Base-by-base conservation (phyloP, 768 basidiomycete genomes). In the Termitomyces sp. region DNA sequence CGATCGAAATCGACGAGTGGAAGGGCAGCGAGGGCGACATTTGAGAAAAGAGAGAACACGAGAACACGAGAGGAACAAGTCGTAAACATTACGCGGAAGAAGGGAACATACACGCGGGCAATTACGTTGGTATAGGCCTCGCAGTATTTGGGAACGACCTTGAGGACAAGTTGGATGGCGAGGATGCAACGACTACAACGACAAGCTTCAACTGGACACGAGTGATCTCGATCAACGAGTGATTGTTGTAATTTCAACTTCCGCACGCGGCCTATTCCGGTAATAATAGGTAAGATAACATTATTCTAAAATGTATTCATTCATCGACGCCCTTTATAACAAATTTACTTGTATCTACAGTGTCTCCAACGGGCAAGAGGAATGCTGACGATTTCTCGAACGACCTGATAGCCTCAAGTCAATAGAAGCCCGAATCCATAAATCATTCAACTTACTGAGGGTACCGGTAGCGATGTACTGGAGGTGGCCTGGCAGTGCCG, bases 311-410 rank as follows among this genome's bases (percentile, higher is more conserved):
- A 15, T 50, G 15, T 55, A 59, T 58, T 57, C 57, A 65, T 46
- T 74, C 40, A n/a, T 42, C 3, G 54, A 11, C 40, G 40, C 67
- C 66, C 65, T 76, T 78, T 57, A 75, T 73, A 42, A 71, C 72
- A 54, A 78, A 68, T 39, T 60, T 66, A 48, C 58, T 66, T 59
- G 73, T 71, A 64, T 77, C 75, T 51, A 78, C 74, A 28, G 60
- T 68, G 63, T 74, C 73, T 46, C 89, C 90, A 45, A 91, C 85
- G 18, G 83, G 76, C 32, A 79, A 79, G 65, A 82, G 66, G 74
- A 87, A 86, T 24, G 89, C 81, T 18, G 90, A 90, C 1, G 73
- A 76, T 68, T 86, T 83, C 32, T 83, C 82, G 35, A 91, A 73
- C 8, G 76, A 70, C 68, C 89, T 91, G 68, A 7, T 51, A 38